Evolutionary conservation across 495 filamentous ascomycete species (phyloP).

Genomic region (Usnea hakonensis): DNA sequence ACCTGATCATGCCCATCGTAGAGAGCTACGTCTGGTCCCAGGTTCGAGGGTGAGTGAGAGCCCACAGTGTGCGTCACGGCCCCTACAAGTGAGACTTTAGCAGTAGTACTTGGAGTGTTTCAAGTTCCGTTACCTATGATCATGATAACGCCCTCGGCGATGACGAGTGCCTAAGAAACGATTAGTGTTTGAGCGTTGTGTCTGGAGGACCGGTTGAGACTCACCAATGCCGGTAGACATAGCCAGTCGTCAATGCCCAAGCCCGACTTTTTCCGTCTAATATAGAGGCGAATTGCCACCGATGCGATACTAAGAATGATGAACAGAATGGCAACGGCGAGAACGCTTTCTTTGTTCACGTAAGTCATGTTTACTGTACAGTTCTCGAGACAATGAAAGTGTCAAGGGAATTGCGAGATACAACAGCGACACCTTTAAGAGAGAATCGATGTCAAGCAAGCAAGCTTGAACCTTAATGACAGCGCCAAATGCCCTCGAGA

Average conservation of each 20-base stretch:
- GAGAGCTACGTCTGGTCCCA: neutral
- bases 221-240: neutral
- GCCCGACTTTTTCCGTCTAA: neutral
- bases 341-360: neutral
- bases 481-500: neutral
- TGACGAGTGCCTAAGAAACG: neutral
- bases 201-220: neutral
- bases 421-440: neutral
- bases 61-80: neutral
- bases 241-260: conserved; percentile 1
- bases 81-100: neutral
- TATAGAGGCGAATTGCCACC: neutral
- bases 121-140: neutral
- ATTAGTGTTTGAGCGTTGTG: neutral
- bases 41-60: neutral
- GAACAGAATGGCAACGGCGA: neutral
- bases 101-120: neutral
- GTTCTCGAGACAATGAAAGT: neutral
- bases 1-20: neutral
- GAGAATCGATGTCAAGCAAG: neutral
- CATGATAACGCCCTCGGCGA: neutral
- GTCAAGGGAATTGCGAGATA: neutral
- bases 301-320: neutral
- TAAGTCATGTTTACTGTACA: neutral
- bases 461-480: neutral